Base-by-base conservation (phyloP, 768 basidiomycete genomes). In the Atractiella rhizophila region DNA sequence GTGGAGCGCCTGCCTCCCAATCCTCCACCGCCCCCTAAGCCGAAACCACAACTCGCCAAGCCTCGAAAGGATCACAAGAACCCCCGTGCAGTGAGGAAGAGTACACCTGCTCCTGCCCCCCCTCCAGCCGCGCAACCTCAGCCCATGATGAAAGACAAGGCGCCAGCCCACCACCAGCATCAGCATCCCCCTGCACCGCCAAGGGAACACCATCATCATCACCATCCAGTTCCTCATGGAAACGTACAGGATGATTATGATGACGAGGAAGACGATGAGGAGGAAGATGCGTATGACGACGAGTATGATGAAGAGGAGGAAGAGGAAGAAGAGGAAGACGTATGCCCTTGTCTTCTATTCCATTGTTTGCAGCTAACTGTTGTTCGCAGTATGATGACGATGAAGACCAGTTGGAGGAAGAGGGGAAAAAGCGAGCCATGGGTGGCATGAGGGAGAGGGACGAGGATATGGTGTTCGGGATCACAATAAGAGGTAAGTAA, bases 221-320 rank as follows among this genome's bases (percentile, higher is more conserved):
- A 57, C n/a, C 51, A 74, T 35, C 69, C 69, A 23, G 73, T 71
- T 32, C 68, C 57, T 8, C 70, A 71, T 16, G 68, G 67, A 15
- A 65, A 66, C 5, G 64, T 67, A 13, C 61, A 63, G 23, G 66
- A 68, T 21, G 68, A 67, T 13, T 68, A 69, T 9, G 68, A 69
- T 10, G 66, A 68, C 15, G 65, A 70, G 28, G 68, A 69, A 6
- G 66, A 67, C 24, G 68, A 68, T 4, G 69, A 66, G 1, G 74
- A 73, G 4, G 75, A 79, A 9, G 71, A 54, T 10, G 56, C 74
- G 5, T 75, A 76, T 0, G 76, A 76, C 1, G 73, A 72, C 4
- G 70, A 57, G 11, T 55, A 48, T 10, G 49, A 50, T 4, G 51
- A 56, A 4, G 51, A 47, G 18, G 48, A 47, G n/a, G 41, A 35